These are phyloP conservation scores for Barnettozyma vustinii DNA, from an alignment of 805 yeast species.

Conservation along the genomic window DNA sequence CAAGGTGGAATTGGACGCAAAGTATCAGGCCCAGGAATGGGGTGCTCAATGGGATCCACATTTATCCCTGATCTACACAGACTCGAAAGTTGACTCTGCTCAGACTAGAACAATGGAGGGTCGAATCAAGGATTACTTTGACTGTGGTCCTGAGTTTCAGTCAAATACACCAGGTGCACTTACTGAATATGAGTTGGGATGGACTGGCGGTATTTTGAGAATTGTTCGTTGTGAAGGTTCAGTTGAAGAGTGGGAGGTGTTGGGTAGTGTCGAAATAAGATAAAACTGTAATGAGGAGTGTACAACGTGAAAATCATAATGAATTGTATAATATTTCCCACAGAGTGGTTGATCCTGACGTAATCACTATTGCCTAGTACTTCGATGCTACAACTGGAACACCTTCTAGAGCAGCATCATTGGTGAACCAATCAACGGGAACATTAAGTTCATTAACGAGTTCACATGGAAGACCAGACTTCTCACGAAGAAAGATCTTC, in stretches of 20 bases:
- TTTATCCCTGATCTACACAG: conserved; percentile 63
- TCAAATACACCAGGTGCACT: conserved; percentile 17
- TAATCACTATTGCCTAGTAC: conserved; percentile 10
- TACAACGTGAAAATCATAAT: background rate
- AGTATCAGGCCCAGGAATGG: conserved; percentile 52
- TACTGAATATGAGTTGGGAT: conserved; percentile 34
- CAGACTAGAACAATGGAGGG: conserved; percentile 56
- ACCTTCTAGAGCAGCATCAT: conserved; percentile 68
- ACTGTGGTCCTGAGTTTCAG: conserved; percentile 20
- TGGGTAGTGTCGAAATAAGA: conserved; percentile 42
- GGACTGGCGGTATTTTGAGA: conserved; percentile 60
- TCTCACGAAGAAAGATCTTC: conserved; percentile 55
- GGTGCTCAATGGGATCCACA: conserved; percentile 62
- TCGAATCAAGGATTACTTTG: conserved; percentile 60
- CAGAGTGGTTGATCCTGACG: background rate
- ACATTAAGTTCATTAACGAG: conserved; percentile 58
- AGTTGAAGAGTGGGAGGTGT: conserved; percentile 58
- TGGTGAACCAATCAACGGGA: conserved; percentile 78
- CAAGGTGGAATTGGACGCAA: conserved; percentile 27
- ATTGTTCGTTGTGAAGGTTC: conserved; percentile 71
- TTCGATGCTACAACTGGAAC: conserved; percentile 33
- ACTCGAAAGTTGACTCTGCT: conserved; percentile 63
- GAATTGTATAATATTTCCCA: background rate
- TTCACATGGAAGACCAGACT: conserved; percentile 59
- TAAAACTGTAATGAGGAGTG: background rate